Evolutionary conservation across 139 green algal genomes (phyloP).

Genomic region (Auxenochlorella pyrenoidosa): DNA sequence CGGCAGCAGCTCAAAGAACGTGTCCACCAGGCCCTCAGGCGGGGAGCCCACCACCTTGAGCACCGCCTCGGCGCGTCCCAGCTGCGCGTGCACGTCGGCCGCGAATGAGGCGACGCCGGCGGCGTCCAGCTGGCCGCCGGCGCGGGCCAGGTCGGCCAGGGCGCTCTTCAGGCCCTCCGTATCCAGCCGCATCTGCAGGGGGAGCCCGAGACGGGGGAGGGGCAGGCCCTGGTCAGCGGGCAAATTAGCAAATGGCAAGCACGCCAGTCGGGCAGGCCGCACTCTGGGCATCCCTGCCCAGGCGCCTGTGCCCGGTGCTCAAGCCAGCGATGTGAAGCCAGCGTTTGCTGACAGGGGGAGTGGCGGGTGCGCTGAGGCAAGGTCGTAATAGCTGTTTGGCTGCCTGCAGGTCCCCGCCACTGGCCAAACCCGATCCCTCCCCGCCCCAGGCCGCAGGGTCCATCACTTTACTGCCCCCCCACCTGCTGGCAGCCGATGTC

Average conservation of each 20-base stretch:
- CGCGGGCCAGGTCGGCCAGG: slow-evolving; percentile 44
- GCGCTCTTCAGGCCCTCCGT: slow-evolving; percentile 72
- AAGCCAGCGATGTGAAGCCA: too few relatives aligned
- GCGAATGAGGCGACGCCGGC: slow-evolving; percentile 36
- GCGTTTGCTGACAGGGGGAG: too few relatives aligned
- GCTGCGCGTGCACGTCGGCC: slow-evolving; percentile 54
- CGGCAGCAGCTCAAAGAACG: slow-evolving; percentile 80
- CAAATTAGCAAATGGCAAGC: neutral
- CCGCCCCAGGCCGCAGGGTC: too few relatives aligned
- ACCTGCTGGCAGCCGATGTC: slow-evolving; percentile 64
- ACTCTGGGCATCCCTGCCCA: too few relatives aligned
- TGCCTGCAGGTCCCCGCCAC: too few relatives aligned
- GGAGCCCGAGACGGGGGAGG: neutral
- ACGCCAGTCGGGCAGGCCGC: too few relatives aligned
- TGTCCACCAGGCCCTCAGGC: slow-evolving; percentile 72
- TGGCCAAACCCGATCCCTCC: too few relatives aligned
- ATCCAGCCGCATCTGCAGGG: slow-evolving; percentile 77
- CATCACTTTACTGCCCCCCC: too few relatives aligned
- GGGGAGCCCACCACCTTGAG: slow-evolving; percentile 82
- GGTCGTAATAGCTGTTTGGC: too few relatives aligned
- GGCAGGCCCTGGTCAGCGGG: neutral
- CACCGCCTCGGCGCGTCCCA: slow-evolving; percentile 75
- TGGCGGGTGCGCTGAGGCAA: too few relatives aligned
- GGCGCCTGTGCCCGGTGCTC: too few relatives aligned
- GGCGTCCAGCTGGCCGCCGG: slow-evolving; percentile 39